Evolutionary conservation across 1,284 basidiomycete species (phyloP).

Genomic region (Omphalotus olearius): DNA sequence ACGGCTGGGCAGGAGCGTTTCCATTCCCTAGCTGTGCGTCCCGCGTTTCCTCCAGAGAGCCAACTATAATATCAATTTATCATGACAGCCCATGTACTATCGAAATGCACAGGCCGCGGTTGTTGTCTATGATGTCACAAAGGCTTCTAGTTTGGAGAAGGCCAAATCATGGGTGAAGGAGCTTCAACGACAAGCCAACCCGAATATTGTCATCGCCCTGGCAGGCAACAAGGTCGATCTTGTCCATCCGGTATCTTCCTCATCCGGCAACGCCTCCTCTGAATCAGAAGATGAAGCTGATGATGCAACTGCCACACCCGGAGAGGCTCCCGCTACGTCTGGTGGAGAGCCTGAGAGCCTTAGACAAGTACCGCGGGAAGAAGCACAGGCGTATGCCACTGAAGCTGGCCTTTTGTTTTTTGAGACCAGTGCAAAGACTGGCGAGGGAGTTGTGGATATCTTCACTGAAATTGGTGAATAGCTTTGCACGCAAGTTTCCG

Average conservation of each 20-base stretch:
- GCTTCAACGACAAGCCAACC: constrained; percentile 97
- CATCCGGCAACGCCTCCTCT: constrained; percentile 43
- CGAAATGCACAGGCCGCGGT: constrained; percentile 98
- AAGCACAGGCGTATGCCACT: constrained; percentile 94
- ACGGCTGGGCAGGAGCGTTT: constrained; percentile 95
- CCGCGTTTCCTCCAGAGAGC: constrained; percentile 7
- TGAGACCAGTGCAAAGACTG: constrained; percentile 98
- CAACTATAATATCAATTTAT: constrained; percentile 14
- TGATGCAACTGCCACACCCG: constrained; percentile 83
- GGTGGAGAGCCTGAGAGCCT: constrained; percentile 63
- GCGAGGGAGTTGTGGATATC: constrained; percentile 93
- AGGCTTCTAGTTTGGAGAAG: constrained; percentile 93
- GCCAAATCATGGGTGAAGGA: constrained; percentile 99
- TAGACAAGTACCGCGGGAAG: constrained; percentile 87
- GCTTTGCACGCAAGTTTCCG: background rate
- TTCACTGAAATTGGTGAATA: constrained; percentile 93
- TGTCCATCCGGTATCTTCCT: constrained; percentile 65
- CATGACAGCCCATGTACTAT: constrained; percentile 89
- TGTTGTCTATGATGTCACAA: constrained; percentile 97
- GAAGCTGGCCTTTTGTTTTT: constrained; percentile 94
- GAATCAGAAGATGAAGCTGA: constrained; percentile 81
- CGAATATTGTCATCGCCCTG: constrained; percentile 97
- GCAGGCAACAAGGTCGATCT: constrained; percentile 96
- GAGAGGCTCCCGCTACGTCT: constrained; percentile 50
- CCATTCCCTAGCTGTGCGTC: constrained; percentile 81